These are phyloP conservation scores for Erodium moschatum DNA, from an alignment of 441 rosid genomes.

Conservation along the genomic window DNA sequence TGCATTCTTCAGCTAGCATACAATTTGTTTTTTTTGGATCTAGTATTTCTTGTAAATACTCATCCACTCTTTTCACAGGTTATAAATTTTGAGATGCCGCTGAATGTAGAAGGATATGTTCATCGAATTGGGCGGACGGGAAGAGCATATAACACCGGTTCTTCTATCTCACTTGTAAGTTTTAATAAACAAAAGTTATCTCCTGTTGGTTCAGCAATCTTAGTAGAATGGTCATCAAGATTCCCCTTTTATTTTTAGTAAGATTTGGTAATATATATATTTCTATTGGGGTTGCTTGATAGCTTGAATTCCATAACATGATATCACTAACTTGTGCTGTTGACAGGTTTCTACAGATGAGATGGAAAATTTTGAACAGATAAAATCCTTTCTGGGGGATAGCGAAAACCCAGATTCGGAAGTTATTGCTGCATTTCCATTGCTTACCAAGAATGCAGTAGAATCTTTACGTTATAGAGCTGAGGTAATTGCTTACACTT, in stretches of 20 bases:
- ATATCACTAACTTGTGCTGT: slow-evolving; percentile 11
- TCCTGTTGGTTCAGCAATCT: not conserved
- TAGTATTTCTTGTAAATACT: not conserved
- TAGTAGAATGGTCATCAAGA: slow-evolving; percentile 6
- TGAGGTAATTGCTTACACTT: slow-evolving; percentile 45
- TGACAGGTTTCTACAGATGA: slow-evolving; percentile 74
- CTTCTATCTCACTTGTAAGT: slow-evolving; percentile 79
- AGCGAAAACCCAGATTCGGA: slow-evolving; percentile 42
- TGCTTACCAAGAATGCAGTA: slow-evolving; percentile 71
- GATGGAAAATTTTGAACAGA: slow-evolving; percentile 67
- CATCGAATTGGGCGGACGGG: slow-evolving; percentile 98
- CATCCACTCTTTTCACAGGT: slow-evolving; percentile 39
- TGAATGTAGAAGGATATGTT: slow-evolving; percentile 56
- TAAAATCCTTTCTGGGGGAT: slow-evolving; percentile 57
- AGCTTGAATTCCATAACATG: not conserved
- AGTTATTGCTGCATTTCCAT: slow-evolving; percentile 52
- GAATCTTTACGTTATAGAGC: slow-evolving; percentile 88
- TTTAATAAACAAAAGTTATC: slow-evolving; percentile 13
- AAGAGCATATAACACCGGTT: slow-evolving; percentile 71
- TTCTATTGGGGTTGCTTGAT: no score
- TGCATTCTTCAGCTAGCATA: not conserved
- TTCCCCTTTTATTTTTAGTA: not conserved
- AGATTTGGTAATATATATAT: no score
- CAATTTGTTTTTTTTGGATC: not conserved
- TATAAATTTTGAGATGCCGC: slow-evolving; percentile 82